Conservation (phyloP, 2,329 filamentous ascomycete species). For the Phymatotrichopsis omnivora region DNA sequence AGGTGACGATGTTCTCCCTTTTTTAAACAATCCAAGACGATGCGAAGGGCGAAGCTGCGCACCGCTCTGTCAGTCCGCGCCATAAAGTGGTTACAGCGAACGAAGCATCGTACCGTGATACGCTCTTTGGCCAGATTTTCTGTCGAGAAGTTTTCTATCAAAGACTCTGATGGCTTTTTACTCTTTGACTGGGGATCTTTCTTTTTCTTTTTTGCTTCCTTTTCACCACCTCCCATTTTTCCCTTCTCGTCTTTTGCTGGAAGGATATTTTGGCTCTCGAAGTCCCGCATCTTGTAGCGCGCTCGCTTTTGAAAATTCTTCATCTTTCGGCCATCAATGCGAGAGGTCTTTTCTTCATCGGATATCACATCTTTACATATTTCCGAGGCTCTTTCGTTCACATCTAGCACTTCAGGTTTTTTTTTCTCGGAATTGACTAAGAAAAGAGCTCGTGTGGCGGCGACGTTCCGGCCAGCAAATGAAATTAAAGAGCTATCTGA, state of each 20-base stretch:
- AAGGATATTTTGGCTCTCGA: constrained; percentile 39
- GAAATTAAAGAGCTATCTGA: constrained; percentile 30
- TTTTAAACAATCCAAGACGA: constrained; percentile 40
- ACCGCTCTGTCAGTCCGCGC: no score
- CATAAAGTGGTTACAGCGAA: no score
- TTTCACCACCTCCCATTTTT: constrained; percentile 6
- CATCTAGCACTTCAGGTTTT: neutral
- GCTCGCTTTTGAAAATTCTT: constrained; percentile 42
- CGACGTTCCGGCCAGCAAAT: constrained; percentile 33
- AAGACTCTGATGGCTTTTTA: constrained; percentile 35
- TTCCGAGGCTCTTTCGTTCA: neutral
- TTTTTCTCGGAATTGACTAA: no score
- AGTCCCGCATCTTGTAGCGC: constrained; percentile 48
- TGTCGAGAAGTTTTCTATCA: constrained; percentile 49
- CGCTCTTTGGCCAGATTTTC: constrained; percentile 44
- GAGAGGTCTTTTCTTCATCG: neutral
- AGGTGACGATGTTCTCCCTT: constrained; percentile 37
- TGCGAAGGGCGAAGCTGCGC: constrained; percentile 36
- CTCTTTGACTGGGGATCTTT: constrained; percentile 25
- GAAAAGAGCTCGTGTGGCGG: constrained; percentile 32
- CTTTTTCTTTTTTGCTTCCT: constrained; percentile 29
- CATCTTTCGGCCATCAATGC: constrained; percentile 24
- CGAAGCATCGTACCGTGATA: constrained; percentile 46
- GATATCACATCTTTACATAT: constrained; percentile 13
- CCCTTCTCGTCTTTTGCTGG: constrained; percentile 30